Percentiles rank a stretch among this genome's conserved stretches.
Evolutionary conservation across 495 filamentous ascomycete genomes (phyloP).

Genomic region (Talaromyces trachyspermus): DNA sequence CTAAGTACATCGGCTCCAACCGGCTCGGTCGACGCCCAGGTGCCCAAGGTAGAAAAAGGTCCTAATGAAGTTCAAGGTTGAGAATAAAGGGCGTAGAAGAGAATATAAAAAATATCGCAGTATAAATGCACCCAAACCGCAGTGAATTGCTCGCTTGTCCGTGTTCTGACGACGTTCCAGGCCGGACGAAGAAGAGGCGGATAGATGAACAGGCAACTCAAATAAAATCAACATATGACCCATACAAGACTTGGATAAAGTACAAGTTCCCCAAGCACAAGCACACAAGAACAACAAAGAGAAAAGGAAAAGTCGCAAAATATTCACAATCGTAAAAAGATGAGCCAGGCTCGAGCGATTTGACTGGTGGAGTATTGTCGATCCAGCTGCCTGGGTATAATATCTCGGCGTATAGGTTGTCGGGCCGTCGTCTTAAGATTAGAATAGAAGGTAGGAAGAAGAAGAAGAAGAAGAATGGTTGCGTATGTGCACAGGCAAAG

Average conservation of each 20-base stretch:
- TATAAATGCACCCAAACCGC: background rate
- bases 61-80: background rate
- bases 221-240: constrained; percentile 14
- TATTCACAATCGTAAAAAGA: constrained; percentile 7
- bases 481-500: constrained; percentile 14
- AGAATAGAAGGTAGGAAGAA: no score
- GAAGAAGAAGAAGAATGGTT: no score
- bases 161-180: background rate
- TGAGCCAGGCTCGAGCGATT: background rate
- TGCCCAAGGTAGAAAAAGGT: background rate
- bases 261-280: background rate
- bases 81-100: background rate
- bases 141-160: background rate
- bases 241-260: constrained; percentile 6
- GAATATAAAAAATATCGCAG: background rate
- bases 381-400: no score
- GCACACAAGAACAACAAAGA: background rate
- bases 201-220: constrained; percentile 11
- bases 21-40: background rate
- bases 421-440: no score
- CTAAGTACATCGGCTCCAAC: background rate
- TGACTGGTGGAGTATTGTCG: background rate
- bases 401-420: no score
- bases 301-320: background rate
- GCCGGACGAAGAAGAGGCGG: constrained; percentile 22